Base-by-base conservation (phyloP, 805 yeast species). In the Ogataea neopini region DNA sequence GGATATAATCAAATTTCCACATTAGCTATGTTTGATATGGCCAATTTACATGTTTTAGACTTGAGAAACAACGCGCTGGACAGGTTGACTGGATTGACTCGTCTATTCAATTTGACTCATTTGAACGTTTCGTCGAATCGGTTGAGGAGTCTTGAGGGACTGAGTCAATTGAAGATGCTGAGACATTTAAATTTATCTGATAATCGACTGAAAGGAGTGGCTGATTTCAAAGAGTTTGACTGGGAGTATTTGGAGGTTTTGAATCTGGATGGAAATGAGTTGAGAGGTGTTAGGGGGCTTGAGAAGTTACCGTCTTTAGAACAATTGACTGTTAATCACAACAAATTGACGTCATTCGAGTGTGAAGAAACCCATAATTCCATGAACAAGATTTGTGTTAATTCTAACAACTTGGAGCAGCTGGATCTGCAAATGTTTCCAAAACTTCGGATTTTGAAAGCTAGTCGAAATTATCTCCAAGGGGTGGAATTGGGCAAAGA, bases 201-300 rank as follows among this genome's bases (percentile, higher is more conserved):
- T 39, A 79, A 79, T 56, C 50, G 61, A 2, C 51, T 79, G 8
- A 48, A 37, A 6, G 80, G 79, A 1, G 56, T 40, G 3, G 40
- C 79, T 2, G 67, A 75, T 53, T 69, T 78, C 37, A 51, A 55
- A 1, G 47, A 56, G 3, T 70, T 58, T 40, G 54, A 64, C 4
- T 58, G 79, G 20, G 63, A 67, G 38, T 66, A 68, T 45, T 60
- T 79, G 28, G 76, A 77, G 53, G 76, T 72, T 25, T 53, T 79
- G 45, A 66, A 70, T 20, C 39, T 79, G 36, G 68, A 74, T 14
- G 74, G 70, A 14, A 79, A 79, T 54, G 55, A 55, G n/a, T 54
- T 79, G 13, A 45, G 55, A 3, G 35, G 50, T 1, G 45, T 79
- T 2, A 15, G 17, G 0, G 75, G 75, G 4, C 43, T 78, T 7